Percentiles rank a stretch among this genome's conserved stretches.
Conservation (phyloP, 108 stramenopile species). For the Cyclotella baltica region DNA sequence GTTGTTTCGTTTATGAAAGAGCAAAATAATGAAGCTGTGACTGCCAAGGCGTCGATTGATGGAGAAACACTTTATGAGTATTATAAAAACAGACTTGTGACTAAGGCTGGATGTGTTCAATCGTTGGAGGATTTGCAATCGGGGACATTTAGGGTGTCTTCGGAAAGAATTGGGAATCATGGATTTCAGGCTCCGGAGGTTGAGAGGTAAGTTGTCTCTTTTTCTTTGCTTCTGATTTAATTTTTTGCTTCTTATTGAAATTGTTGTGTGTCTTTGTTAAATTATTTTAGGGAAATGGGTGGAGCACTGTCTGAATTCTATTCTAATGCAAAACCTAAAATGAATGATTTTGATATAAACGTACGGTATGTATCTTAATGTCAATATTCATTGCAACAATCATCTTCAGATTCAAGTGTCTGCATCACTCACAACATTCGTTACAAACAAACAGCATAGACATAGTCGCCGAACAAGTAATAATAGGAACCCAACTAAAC, state of each 20-base stretch:
- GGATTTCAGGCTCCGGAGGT: conserved; percentile 65
- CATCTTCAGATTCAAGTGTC: background rate
- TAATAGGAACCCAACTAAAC: conserved; percentile 74
- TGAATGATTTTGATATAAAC: conserved; percentile 70
- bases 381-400: background rate
- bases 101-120: conserved; percentile 23
- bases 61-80: conserved; percentile 68
- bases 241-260: background rate
- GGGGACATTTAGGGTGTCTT: conserved; percentile 67
- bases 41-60: conserved; percentile 26
- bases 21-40: background rate
- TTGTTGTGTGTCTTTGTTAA: background rate
- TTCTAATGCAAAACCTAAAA: conserved; percentile 56
- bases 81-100: conserved; percentile 56
- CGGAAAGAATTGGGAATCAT: conserved; percentile 70
- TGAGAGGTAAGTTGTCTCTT: conserved; percentile 45
- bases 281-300: conserved; percentile 58
- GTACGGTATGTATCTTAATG: conserved; percentile 30
- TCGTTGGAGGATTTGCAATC: conserved; percentile 33
- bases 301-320: conserved; percentile 70
- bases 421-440: background rate
- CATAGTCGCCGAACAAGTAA: conserved; percentile 58
- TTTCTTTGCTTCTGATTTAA: background rate
- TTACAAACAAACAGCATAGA: conserved; percentile 30
- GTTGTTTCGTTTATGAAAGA: conserved; percentile 27